phyloP scores from a whole-genome alignment of 1,284 basidiomycete genomes.

The Sparassis latifolia region DNA sequence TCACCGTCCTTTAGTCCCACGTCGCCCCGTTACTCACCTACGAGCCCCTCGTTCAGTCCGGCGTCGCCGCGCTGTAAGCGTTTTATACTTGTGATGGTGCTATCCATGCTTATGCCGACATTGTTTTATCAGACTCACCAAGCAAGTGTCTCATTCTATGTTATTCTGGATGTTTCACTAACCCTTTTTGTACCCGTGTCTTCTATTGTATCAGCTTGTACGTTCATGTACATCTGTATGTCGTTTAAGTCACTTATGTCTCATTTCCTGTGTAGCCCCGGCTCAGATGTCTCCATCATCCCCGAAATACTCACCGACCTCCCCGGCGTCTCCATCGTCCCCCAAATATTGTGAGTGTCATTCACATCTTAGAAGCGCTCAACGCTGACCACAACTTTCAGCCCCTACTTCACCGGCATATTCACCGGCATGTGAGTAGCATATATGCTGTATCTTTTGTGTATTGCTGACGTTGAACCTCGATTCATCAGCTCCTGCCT shows the following conservation, averaged over 20 bases:
- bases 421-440: conserved; percentile 71
- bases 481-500: conserved; percentile 31
- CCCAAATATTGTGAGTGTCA: conserved; percentile 76
- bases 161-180: conserved; percentile 10
- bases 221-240: conserved; percentile 16
- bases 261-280: conserved; percentile 38
- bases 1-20: conserved; percentile 85
- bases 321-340: conserved; percentile 77
- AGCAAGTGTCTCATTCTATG: conserved; percentile 42
- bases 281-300: conserved; percentile 79
- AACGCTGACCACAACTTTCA: conserved; percentile 19
- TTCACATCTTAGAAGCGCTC: background rate
- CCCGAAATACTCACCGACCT: conserved; percentile 82
- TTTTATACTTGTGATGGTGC: conserved; percentile 3
- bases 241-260: conserved; percentile 5
- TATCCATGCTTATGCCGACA: conserved; percentile 22
- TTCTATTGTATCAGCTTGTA: conserved; percentile 43
- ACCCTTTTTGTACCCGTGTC: conserved; percentile 13
- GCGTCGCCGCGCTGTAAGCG: conserved; percentile 75
- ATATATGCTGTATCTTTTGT: background rate
- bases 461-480: conserved; percentile 2
- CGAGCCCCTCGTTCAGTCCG: conserved; percentile 84
- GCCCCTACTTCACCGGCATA: conserved; percentile 81
- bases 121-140: conserved; percentile 58
- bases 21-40: conserved; percentile 79